Conservation (phyloP, 2,329 filamentous ascomycete genomes). For the Calonectria pseudoturangicola region DNA sequence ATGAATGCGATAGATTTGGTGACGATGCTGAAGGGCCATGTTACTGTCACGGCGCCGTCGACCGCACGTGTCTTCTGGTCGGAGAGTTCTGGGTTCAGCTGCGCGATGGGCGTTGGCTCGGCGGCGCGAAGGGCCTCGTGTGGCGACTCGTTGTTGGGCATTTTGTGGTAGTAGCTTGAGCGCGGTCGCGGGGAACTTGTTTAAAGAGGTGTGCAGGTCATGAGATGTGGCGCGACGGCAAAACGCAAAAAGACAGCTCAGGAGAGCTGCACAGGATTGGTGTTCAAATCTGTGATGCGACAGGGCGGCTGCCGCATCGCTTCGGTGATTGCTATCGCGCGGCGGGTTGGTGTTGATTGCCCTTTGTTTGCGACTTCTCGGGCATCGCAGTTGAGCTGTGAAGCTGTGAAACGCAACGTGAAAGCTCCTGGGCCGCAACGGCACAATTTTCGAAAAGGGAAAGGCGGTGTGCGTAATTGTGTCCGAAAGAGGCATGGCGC, state of each 20-base stretch:
- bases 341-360: conserved; percentile 21
- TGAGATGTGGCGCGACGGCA: conserved; percentile 31
- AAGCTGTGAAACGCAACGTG: conserved; percentile 40
- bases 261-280: conserved; percentile 5
- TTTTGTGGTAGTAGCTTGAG: conserved; percentile 45
- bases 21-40: conserved; percentile 93
- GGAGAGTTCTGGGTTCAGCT: conserved; percentile 69
- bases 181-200: conserved; percentile 43
- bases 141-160: conserved; percentile 51
- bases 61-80: conserved; percentile 68
- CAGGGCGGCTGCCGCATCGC: conserved; percentile 26
- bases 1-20: conserved; percentile 84
- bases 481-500: background rate
- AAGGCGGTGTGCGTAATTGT: conserved; percentile 47
- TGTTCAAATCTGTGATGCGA: background rate
- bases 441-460: conserved; percentile 39
- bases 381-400: conserved; percentile 37
- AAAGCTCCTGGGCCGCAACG: conserved; percentile 26
- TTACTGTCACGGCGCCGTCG: conserved; percentile 85
- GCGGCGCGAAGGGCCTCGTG: conserved; percentile 54
- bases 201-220: conserved; percentile 37
- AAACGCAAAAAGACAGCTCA: conserved; percentile 5
- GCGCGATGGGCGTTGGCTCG: conserved; percentile 71
- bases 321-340: conserved; percentile 10
- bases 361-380: conserved; percentile 32